These are phyloP conservation scores for Didymella sp. DNA, from an alignment of 2,329 filamentous ascomycete genomes.

Conservation along the genomic window DNA sequence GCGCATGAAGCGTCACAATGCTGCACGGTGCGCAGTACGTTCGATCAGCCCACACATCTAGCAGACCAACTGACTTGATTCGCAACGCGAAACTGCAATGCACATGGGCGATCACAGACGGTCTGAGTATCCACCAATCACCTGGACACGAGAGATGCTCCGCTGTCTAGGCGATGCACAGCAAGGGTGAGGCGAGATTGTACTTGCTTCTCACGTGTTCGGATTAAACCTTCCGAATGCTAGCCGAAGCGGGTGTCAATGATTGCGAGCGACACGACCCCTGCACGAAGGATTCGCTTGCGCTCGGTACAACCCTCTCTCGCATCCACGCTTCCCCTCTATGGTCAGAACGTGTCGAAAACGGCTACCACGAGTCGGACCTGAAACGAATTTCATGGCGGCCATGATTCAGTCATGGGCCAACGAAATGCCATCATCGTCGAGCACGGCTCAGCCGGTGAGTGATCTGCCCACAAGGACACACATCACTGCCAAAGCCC, in stretches of 20 bases:
- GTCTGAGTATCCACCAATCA: slow-evolving; percentile 1
- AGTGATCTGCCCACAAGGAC: background rate
- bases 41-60: background rate
- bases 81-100: slow-evolving; percentile 6
- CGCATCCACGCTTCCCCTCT: background rate
- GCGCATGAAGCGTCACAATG: slow-evolving; percentile 1
- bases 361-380: slow-evolving; percentile 8
- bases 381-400: background rate
- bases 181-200: slow-evolving; percentile 3
- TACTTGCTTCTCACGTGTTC: slow-evolving; percentile 1
- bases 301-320: slow-evolving; percentile 1
- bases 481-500: slow-evolving; percentile 5
- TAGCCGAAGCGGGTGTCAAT: slow-evolving; percentile 7
- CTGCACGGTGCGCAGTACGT: slow-evolving; percentile 7
- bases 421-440: slow-evolving; percentile 1
- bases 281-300: slow-evolving; percentile 12
- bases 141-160: background rate
- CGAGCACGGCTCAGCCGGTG: background rate
- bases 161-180: slow-evolving; percentile 7
- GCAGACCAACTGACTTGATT: background rate
- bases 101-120: slow-evolving; percentile 1
- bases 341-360: slow-evolving; percentile 7
- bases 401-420: slow-evolving; percentile 3
- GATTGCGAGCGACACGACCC: slow-evolving; percentile 11
- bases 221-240: background rate